Base-by-base conservation (phyloP, 2,329 filamentous ascomycete genomes). In the Clonostachys solani region DNA sequence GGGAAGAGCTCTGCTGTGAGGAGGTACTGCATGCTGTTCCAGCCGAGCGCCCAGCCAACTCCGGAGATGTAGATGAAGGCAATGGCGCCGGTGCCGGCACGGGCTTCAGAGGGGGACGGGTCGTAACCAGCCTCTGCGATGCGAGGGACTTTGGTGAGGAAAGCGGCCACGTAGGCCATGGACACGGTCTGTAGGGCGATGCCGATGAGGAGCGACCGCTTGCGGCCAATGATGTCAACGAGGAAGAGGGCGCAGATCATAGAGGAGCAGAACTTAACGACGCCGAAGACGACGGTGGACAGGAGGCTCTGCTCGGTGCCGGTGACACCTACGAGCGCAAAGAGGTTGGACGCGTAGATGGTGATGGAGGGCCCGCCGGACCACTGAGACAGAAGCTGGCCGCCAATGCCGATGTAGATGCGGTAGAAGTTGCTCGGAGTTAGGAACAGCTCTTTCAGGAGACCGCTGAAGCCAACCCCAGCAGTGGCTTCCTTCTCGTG, bases 1-100 rank as follows among this genome's bases (percentile, higher is more conserved):
- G 67, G 68, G 40, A 69, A 69, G 7, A 70, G 62, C 53, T 73
- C 68, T 2, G 68, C 62, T 17, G 61, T 67, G 37, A 71, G 58
- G 15, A 70, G 54, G 47, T 72, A 72, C 40, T 67, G 67, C 12
- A 69, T 65, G 5, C 57, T 60, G 49, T 70, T 70, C 66, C 65
- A 72, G 1, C 69, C 68, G 40, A 73, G 62, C 1, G 67, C 66
- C 65, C 66, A 72, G 6, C 66, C 67, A 16, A 68, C 54, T 8
- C 67, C 68, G 12, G 63, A 62, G 17, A 72, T 38, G 49, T 68
- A 72, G 15, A 72, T 69, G 33, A 64, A 61, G 4, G 65, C 63
- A 29, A 72, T 69, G 2, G 66, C 63, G 8, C 57, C 67, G 10
- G 58, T 61, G 40, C 55, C 60, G 6, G 65, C 65, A 19, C 53